Percentiles rank a stretch among this genome's conserved stretches.
These are phyloP conservation scores for Salvia miltiorrhiza DNA, from an alignment of 257 asterid species.

Conservation along the genomic window DNA sequence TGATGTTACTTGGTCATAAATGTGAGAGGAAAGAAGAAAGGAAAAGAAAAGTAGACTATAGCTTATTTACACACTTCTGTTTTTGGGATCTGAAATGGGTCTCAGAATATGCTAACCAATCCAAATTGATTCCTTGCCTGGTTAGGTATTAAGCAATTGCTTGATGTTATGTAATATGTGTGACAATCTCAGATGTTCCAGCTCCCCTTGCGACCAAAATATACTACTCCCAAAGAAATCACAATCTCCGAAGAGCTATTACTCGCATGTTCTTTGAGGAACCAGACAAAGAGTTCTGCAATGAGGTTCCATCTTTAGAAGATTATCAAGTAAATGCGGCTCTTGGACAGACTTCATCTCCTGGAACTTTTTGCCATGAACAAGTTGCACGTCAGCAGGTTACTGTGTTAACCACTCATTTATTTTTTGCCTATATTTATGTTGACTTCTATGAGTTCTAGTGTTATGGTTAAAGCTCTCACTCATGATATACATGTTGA, in stretches of 20 bases:
- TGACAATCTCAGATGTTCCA: constrained; percentile 57
- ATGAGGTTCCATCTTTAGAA: constrained; percentile 31
- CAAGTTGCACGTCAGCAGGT: constrained; percentile 51
- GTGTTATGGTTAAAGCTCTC: neutral
- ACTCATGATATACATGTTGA: neutral
- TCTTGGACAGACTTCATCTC: constrained; percentile 34
- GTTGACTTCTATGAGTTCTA: neutral
- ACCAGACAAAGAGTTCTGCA: constrained; percentile 36
- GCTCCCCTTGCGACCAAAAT: constrained; percentile 89
- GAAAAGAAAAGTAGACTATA: too few relatives aligned
- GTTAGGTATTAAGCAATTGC: constrained; percentile 15
- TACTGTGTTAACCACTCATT: constrained; percentile 28
- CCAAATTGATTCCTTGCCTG: constrained; percentile 6
- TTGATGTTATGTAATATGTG: constrained; percentile 21
- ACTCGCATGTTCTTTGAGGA: constrained; percentile 51
- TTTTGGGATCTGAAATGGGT: constrained; percentile 11
- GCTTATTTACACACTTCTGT: neutral
- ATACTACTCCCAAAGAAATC: constrained; percentile 69
- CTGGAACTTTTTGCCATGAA: constrained; percentile 34
- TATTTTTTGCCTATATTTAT: constrained; percentile 19
- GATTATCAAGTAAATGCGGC: constrained; percentile 35
- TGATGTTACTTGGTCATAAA: too few relatives aligned
- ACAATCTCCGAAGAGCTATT: constrained; percentile 60
- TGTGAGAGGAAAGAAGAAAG: too few relatives aligned
- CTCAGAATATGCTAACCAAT: neutral